Evolutionary conservation across 768 basidiomycete genomes (phyloP), one percentile per base, ranked within the genome.

Genomic region (Mycena epipterygia): DNA sequence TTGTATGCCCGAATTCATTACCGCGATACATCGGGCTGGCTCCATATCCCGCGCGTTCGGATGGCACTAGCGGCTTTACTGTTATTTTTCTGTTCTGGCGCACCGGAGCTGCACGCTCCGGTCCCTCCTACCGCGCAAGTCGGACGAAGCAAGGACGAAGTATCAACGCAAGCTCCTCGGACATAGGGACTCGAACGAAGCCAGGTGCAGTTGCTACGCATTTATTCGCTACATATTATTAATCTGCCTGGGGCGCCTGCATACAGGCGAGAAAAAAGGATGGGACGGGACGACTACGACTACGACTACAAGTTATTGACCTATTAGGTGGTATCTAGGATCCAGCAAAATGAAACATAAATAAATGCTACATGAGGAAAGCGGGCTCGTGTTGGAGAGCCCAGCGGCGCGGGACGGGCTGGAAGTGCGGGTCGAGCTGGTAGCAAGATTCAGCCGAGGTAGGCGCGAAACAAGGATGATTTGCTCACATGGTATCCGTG

Each of bases 251-350:
- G 56, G 7, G 39, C 6, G 35, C 32, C 25, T 25, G 25, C 27
- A 41, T 58, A 19, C 33, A 41, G 21, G 46, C 65, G 46, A 60
- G 57, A 64, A 64, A 39, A 42, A 48, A n/a, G 13, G 39, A 42
- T 25, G 37, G 48, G 23, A 42, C 32, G 37, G 48, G 23, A 17
- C 4, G 8, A 13, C 39, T 62, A 68, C 29, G 14, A 64, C 39
- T 64, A 70, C 69, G 59, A 64, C 64, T 41, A n/a, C 52, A 58
- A 42, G 35, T 53, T 70, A 64, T 63, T 61, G 61, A 70, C 64
- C 64, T 70, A 61, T 60, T 64, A 70, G 48, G 51, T 44, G 27
- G 62, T 51, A 35, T 53, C 23, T 41, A 60, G 61, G 21, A 4
- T 69, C 61, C 59, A 52, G 30, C 39, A 41, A 27, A 49, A 68